These are phyloP conservation scores for Verticillium albo-atrum DNA, from an alignment of 2,329 filamentous ascomycete species.

Conservation along the genomic window DNA sequence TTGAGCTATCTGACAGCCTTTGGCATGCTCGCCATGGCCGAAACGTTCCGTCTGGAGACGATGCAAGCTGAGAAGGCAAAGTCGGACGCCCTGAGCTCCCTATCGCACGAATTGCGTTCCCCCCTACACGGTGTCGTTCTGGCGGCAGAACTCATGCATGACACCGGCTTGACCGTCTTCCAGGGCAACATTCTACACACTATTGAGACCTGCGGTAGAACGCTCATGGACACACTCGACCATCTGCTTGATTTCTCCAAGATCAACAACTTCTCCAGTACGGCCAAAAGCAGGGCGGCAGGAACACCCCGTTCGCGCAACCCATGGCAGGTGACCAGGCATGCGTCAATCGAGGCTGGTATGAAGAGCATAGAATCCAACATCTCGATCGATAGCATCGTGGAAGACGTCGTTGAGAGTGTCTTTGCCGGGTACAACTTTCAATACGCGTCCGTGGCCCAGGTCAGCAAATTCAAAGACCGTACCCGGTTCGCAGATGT, in stretches of 20 bases:
- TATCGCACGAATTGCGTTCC: constrained; percentile 52
- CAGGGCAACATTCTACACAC: constrained; percentile 40
- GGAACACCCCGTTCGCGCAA: constrained; percentile 11
- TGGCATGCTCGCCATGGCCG: constrained; percentile 50
- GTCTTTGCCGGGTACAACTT: constrained; percentile 31
- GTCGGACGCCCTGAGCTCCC: constrained; percentile 50
- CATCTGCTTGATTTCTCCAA: constrained; percentile 47
- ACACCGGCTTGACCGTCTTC: constrained; percentile 33
- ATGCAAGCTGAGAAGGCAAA: constrained; percentile 36
- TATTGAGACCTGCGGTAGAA: constrained; percentile 43
- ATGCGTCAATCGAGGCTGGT: constrained; percentile 12
- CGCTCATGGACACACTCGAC: constrained; percentile 44
- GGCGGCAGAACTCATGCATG: constrained; percentile 43
- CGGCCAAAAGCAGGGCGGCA: constrained; percentile 9
- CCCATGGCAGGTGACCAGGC: constrained; percentile 3
- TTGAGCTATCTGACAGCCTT: constrained; percentile 38
- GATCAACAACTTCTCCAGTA: constrained; percentile 31
- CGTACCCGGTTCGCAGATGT: background rate
- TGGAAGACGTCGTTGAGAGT: constrained; percentile 34
- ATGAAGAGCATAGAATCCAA: constrained; percentile 23
- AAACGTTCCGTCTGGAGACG: constrained; percentile 40
- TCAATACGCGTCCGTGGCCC: constrained; percentile 21
- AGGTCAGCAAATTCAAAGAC: constrained; percentile 19
- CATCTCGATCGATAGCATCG: constrained; percentile 26
- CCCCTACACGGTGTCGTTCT: constrained; percentile 54